Conservation (phyloP, 1,284 basidiomycete genomes). For the Sporisorium graminicola region DNA sequence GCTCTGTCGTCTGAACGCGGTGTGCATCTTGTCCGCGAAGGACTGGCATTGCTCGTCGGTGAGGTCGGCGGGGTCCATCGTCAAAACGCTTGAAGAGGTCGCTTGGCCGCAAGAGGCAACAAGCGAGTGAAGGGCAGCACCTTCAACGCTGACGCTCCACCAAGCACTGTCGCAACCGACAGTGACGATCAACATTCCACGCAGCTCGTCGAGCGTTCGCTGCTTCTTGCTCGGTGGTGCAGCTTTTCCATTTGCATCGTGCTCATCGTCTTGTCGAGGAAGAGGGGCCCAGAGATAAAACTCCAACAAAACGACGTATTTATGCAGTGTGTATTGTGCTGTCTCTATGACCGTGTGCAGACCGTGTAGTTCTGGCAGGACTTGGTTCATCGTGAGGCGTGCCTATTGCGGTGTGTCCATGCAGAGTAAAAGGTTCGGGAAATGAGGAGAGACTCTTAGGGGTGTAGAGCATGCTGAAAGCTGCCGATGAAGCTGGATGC, state of each 20-base stretch:
- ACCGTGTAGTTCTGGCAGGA: slow-evolving; percentile 12
- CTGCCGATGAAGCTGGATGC: neutral
- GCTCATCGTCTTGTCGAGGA: neutral
- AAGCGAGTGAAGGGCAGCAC: neutral
- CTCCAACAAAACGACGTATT: slow-evolving; percentile 9
- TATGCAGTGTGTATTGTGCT: neutral
- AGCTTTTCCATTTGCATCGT: neutral
- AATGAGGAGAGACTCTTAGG: neutral
- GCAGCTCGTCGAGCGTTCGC: neutral
- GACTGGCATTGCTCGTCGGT: neutral
- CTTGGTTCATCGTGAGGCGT: slow-evolving; percentile 7
- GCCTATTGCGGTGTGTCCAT: neutral
- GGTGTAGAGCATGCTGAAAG: neutral
- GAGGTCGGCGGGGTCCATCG: neutral
- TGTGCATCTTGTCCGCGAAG: slow-evolving; percentile 11
- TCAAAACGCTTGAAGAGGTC: neutral
- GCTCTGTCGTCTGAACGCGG: slow-evolving; percentile 13
- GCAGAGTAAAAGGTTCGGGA: neutral
- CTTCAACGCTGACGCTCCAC: slow-evolving; percentile 20
- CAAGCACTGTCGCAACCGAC: slow-evolving; percentile 25
- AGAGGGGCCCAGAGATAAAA: neutral
- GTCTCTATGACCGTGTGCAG: slow-evolving; percentile 20
- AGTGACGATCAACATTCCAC: neutral
- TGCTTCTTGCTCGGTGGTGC: neutral
- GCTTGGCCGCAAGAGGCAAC: neutral